A percentile compares a stretch with the other conserved stretches of the same genome.
These are phyloP conservation scores for Gremmenia infestans DNA, from an alignment of 2,329 filamentous ascomycete species.

Conservation along the genomic window DNA sequence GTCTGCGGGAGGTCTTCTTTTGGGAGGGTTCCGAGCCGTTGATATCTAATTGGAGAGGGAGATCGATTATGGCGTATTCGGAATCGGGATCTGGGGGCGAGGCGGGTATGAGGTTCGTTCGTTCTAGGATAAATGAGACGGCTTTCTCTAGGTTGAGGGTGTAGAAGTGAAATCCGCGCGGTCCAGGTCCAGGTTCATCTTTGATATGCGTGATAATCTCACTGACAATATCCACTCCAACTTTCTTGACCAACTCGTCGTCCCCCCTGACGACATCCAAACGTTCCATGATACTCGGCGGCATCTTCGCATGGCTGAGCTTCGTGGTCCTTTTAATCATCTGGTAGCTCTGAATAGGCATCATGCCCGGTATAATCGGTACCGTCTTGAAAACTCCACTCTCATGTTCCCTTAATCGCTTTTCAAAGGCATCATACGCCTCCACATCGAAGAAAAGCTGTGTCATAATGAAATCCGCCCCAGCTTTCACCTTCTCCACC, in stretches of 20 bases:
- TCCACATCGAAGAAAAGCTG: conserved; percentile 92
- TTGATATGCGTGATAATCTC: conserved; percentile 80
- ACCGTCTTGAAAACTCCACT: conserved; percentile 82
- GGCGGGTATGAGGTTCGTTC: conserved; percentile 73
- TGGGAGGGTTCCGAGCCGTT: conserved; percentile 39
- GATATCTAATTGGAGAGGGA: conserved; percentile 40
- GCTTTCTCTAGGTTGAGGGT: conserved; percentile 95
- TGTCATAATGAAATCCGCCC: conserved; percentile 97
- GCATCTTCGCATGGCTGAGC: conserved; percentile 83
- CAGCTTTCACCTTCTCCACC: conserved; percentile 84
- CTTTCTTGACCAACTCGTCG: conserved; percentile 74
- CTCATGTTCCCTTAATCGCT: conserved; percentile 68
- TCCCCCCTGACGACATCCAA: conserved; percentile 71
- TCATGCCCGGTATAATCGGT: conserved; percentile 87
- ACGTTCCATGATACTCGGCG: conserved; percentile 62
- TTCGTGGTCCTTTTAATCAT: conserved; percentile 93
- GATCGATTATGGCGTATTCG: conserved; percentile 38
- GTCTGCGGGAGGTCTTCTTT: conserved; percentile 23
- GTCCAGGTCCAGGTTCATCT: conserved; percentile 52
- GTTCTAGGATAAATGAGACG: conserved; percentile 86
- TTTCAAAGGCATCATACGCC: conserved; percentile 78
- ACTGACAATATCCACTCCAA: conserved; percentile 75
- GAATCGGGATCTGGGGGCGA: conserved; percentile 42
- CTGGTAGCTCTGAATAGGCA: conserved; percentile 97
- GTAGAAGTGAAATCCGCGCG: conserved; percentile 91